Evolutionary conservation across 192 early-diverging fungal species (phyloP), one percentile per base, ranked within the genome.

Genomic region (Coemansia sp.): DNA sequence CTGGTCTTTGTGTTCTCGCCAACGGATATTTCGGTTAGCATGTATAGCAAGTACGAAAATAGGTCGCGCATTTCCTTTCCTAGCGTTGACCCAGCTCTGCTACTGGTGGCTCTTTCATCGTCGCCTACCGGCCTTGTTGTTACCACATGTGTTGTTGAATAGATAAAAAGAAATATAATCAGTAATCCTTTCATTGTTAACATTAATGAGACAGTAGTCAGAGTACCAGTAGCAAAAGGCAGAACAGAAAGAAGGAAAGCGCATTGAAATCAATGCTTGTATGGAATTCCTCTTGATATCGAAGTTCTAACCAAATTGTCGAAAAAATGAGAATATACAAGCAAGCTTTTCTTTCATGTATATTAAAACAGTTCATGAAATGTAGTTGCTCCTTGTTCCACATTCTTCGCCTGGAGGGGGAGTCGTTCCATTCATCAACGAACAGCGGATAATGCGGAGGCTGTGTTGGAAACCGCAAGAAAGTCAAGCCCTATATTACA

Each of bases 41-140:
- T 25, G 35, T 73, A 66, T 1, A 73, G 33, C 10, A 62, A 14
- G 19, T 66, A 60, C 20, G 71, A 66, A 14, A 58, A 62, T 33
- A 56, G 32, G 6, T 35, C 32, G n/a, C n/a, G 3, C 4, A 56
- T 35, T 35, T 35, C 17, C 54, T 56, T 34, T 10, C 17, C 32
- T 2, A 56, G 32, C 14, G 32, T 19, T 13, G 7, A 15, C 15
- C 9, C 32, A 17, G 33, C 6, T 14, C 1, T 56, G 25, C 50
- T 52, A 29, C 22, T 52, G 25, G 25, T 22, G 15, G 32, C 9
- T 56, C 15, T 35, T 10, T n/a, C 34, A 17, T 19, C 14, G 17
- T 56, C 32, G 0, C 22, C 29, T 14, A n/a, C 29, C 4, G 33
- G 5, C 54, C 14, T 35, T 56, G 32, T 35, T 56, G 54, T 32